Evolutionary conservation across 176 grass and related monocot genomes (phyloP).

Genomic region (Carex pumila): DNA sequence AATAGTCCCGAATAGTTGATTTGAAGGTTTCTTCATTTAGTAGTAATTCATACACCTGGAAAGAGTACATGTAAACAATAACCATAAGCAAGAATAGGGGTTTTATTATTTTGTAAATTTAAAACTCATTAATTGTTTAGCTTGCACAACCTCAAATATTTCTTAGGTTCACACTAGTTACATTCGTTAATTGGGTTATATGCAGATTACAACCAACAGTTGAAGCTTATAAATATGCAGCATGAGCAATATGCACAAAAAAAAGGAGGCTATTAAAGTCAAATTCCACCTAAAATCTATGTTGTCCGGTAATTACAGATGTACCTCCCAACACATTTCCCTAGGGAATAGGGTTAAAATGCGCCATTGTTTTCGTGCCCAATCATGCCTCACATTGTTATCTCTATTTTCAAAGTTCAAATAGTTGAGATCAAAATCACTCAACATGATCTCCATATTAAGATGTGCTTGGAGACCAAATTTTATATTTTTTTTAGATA

Average conservation of each 20-base stretch:
- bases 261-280: not conserved
- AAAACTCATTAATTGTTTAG: not conserved
- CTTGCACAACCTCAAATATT: not conserved
- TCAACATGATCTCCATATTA: no score
- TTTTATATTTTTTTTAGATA: no score
- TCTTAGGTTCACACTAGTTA: not conserved
- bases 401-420: no score
- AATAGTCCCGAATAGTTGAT: conserved; percentile 64
- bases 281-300: no score
- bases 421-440: no score
- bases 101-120: not conserved
- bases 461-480: no score
- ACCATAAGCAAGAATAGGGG: not conserved
- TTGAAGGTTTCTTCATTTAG: conserved; percentile 66
- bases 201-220: not conserved
- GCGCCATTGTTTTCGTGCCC: no score
- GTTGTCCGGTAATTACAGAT: no score
- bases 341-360: no score
- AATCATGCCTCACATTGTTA: no score
- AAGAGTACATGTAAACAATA: conserved; percentile 2
- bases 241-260: not conserved
- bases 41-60: conserved; percentile 62
- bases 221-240: not conserved
- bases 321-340: no score
- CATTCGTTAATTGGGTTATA: not conserved